phyloP scores from a whole-genome alignment of 169 alveolate genomes.

The Eimeria necatrix region DNA sequence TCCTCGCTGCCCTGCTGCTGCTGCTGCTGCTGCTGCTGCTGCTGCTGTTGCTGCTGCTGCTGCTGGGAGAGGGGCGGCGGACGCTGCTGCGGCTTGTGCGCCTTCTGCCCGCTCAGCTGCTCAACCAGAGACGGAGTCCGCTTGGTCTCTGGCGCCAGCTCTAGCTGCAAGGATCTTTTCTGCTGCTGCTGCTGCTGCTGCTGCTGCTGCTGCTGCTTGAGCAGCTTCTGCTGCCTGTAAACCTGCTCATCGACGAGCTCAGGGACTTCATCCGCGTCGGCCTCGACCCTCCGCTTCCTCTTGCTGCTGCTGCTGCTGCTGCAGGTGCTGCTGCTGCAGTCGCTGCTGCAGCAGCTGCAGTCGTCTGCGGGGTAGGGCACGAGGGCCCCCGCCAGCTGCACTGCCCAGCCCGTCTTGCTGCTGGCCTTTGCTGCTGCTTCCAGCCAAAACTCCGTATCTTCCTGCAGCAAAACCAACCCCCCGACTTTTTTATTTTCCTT shows the following conservation, averaged over 20 bases:
- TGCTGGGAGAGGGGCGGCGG: conserved; percentile 29
- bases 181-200: not conserved
- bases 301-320: not conserved
- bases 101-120: conserved; percentile 13
- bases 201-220: too few species aligned
- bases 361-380: conserved; percentile 12
- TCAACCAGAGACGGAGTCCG: conserved; percentile 42
- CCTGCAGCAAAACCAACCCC: not conserved
- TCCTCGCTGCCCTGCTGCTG: not conserved
- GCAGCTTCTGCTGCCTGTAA: not conserved
- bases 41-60: conserved; percentile 10
- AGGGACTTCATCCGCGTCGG: conserved; percentile 13
- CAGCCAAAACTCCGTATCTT: conserved; percentile 52
- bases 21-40: not conserved
- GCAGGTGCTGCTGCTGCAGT: not conserved
- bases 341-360: not conserved
- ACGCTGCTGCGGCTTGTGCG: not conserved
- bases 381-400: conserved; percentile 31
- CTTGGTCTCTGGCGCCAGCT: not conserved
- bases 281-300: conserved; percentile 8
- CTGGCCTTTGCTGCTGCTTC: not conserved
- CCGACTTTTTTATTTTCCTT: too few species aligned
- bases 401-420: conserved; percentile 26
- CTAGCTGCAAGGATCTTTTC: not conserved
- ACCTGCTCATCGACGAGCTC: conserved; percentile 23